Percentiles rank a stretch among this genome's conserved stretches.
Evolutionary conservation across 176 grass and related monocot genomes (phyloP).

Genomic region (Zoysia japonica): DNA sequence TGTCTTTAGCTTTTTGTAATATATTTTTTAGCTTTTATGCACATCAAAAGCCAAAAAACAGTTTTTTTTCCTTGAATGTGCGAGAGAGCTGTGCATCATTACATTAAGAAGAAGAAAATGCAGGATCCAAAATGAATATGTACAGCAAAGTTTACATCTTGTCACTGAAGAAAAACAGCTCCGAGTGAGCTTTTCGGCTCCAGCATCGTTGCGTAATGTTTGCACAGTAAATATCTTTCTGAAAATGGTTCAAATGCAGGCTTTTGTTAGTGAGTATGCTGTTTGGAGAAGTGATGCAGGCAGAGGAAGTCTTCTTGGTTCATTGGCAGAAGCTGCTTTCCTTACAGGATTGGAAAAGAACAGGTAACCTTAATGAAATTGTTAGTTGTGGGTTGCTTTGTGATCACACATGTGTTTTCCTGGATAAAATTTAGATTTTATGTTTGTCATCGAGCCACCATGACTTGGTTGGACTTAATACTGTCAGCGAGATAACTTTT

Average conservation of each 20-base stretch:
- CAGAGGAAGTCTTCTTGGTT: conserved; percentile 82
- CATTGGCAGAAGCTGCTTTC: conserved; percentile 90
- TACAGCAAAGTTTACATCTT: too few species aligned
- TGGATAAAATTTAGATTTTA: not conserved
- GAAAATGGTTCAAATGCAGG: conserved; percentile 45
- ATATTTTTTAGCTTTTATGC: too few species aligned
- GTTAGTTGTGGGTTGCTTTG: not conserved
- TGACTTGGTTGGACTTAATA: conserved; percentile 2
- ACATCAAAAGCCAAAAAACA: too few species aligned
- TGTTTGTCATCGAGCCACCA: not conserved
- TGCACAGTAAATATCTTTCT: not conserved
- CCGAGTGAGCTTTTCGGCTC: too few species aligned
- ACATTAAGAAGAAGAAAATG: too few species aligned
- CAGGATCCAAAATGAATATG: too few species aligned
- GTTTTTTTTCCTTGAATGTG: too few species aligned
- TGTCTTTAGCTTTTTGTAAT: too few species aligned
- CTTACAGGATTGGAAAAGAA: conserved; percentile 89
- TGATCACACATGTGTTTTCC: not conserved
- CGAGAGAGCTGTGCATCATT: too few species aligned
- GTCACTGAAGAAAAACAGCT: too few species aligned
- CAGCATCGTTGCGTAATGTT: not conserved
- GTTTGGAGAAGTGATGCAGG: conserved; percentile 74
- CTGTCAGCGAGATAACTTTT: conserved; percentile 3
- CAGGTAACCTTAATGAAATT: conserved; percentile 48
- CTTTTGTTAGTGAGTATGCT: conserved; percentile 97